Evolutionary conservation across 2,329 filamentous ascomycete genomes (phyloP), one percentile per base, ranked within the genome.

Genomic region (Aspergillus viridinutans): DNA sequence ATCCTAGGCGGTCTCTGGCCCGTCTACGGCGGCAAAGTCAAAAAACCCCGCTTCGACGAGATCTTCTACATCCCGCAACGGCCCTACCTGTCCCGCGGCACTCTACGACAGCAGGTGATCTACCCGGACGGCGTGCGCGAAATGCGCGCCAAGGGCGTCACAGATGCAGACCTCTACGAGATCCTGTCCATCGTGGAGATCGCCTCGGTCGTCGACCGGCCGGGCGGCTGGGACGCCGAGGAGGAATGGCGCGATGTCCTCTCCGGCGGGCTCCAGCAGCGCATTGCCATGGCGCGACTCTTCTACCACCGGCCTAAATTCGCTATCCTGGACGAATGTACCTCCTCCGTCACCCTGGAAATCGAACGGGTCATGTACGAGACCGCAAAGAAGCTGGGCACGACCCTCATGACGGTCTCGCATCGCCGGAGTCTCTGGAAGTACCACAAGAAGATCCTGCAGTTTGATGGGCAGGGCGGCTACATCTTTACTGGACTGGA

Each of bases 11-110:
- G 94, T 0, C 81, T 99, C 2, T 99, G 94, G 94, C 94, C 94
- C 17, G 94, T 97, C 12, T 99, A 99, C 74, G 93, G 94, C 62
- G 94, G 94, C 52, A 91, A 85, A 1, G 94, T 99, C 21, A 83
- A 90, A 67, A 97, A 97, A 73, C 94, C 94, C 1, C 87, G 90
- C 1, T 94, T 93, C 68, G 86, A 90, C 64, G 89, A 94, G 71
- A 97, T 99, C 70, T 99, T 97, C 77, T 99, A 99, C 77, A 95
- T 99, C 62, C 94, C 94, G 0, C 94, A 99, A 70, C 86, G 94
- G 1, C 94, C 94, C 0, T 99, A 99, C 70, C 83, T 99, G 1
- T 94, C 90, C 14, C 86, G 91, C 53, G 94, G 94, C 23, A 92
- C 90, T 1, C 84, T 99, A n/a, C 87, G 94, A 42, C 92, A 97